Evolutionary conservation across 208 protist species (phyloP).

Genomic region (Phytomonas francai): DNA sequence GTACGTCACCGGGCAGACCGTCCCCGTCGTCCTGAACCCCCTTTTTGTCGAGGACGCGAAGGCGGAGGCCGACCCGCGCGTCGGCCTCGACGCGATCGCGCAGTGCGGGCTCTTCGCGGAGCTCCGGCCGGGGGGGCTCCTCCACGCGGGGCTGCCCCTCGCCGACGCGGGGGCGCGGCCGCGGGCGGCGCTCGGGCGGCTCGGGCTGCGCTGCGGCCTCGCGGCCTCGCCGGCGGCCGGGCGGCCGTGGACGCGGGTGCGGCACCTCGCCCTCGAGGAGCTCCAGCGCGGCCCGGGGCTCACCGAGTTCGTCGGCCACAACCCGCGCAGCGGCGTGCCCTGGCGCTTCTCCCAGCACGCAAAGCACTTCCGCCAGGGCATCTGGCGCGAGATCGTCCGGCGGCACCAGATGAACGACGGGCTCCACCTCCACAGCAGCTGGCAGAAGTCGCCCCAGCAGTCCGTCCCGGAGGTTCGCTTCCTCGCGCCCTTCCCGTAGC

Average conservation of each 20-base stretch:
- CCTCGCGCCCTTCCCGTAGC: slow-evolving; percentile 64
- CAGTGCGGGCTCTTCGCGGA: slow-evolving; percentile 80
- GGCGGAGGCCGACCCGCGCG: slow-evolving; percentile 54
- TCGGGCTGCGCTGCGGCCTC: slow-evolving; percentile 75
- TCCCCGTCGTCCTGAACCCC: slow-evolving; percentile 64
- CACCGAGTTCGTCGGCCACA: slow-evolving; percentile 87
- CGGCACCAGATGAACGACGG: slow-evolving; percentile 88
- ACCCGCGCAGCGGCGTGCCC: slow-evolving; percentile 69
- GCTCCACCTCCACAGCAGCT: slow-evolving; percentile 79
- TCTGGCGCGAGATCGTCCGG: slow-evolving; percentile 82
- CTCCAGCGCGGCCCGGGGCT: slow-evolving; percentile 77
- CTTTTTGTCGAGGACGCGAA: slow-evolving; percentile 63
- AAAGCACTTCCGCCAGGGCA: slow-evolving; percentile 75
- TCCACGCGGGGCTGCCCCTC: slow-evolving; percentile 66
- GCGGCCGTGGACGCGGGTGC: slow-evolving; percentile 81
- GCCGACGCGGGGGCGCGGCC: slow-evolving; percentile 35
- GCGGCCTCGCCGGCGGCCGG: slow-evolving; percentile 78
- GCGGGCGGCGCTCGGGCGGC: slow-evolving; percentile 48
- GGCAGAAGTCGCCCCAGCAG: slow-evolving; percentile 87
- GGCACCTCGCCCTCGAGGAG: slow-evolving; percentile 88
- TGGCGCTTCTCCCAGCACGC: slow-evolving; percentile 88
- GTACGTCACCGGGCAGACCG: slow-evolving; percentile 74
- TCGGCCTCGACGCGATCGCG: slow-evolving; percentile 84
- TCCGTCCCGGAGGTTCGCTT: slow-evolving; percentile 81
- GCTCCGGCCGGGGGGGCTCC: slow-evolving; percentile 72